phyloP scores from a whole-genome alignment of 768 basidiomycete species.

The Cyathus striatus region DNA sequence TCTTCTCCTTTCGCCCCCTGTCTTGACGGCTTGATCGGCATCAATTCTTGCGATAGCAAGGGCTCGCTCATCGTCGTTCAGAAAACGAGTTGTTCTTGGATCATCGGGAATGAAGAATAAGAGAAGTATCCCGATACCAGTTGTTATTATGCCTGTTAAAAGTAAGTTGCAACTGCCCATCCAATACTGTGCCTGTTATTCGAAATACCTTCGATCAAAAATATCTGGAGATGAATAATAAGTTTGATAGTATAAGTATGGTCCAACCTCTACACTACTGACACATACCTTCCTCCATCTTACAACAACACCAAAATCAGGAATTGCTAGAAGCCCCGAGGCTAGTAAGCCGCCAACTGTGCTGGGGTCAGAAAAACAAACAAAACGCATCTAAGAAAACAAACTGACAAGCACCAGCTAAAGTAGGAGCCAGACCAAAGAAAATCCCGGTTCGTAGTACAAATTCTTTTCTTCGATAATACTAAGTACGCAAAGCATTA shows the following conservation, averaged over 20 bases:
- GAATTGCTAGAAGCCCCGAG: slow-evolving; percentile 24
- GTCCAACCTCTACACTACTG: background rate
- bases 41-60: slow-evolving; percentile 30
- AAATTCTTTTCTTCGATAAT: slow-evolving; percentile 28
- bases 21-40: slow-evolving; percentile 24
- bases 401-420: slow-evolving; percentile 30
- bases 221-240: slow-evolving; percentile 21
- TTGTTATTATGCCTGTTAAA: slow-evolving; percentile 31
- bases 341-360: slow-evolving; percentile 33
- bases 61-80: slow-evolving; percentile 25
- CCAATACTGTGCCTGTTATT: background rate
- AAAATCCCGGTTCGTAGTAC: slow-evolving; percentile 30
- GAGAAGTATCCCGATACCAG: slow-evolving; percentile 27
- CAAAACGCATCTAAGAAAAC: background rate
- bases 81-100: slow-evolving; percentile 25
- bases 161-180: background rate
- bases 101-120: slow-evolving; percentile 30
- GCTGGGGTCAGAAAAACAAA: background rate
- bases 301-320: slow-evolving; percentile 21
- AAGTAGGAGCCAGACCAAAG: slow-evolving; percentile 24
- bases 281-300: slow-evolving; percentile 24
- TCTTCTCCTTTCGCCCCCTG: slow-evolving; percentile 21
- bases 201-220: slow-evolving; percentile 32
- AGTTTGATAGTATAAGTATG: no score
- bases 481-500: no score